Conservation (phyloP, 257 asterid species). For the Cynanchum wilfordii region DNA sequence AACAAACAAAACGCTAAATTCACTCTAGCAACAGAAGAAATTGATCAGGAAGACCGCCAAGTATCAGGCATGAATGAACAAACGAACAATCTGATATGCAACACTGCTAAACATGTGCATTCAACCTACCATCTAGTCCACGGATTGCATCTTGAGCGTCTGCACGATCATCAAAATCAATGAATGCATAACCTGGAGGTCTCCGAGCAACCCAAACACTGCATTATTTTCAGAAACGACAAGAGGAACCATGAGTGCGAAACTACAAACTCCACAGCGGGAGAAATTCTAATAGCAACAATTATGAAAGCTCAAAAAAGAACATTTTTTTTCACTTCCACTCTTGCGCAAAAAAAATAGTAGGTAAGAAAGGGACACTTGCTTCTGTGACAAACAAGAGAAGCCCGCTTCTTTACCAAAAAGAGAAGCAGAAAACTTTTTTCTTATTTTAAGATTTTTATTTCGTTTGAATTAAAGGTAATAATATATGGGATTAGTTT, state of each 20-base stretch:
- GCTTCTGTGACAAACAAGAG: too few species aligned
- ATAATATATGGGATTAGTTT: too few species aligned
- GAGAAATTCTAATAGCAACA: not conserved
- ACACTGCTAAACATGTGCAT: not conserved
- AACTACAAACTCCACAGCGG: not conserved
- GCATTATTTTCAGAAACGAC: not conserved
- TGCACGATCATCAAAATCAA: constrained; percentile 52
- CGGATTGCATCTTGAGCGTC: constrained; percentile 56
- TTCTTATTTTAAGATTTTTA: too few species aligned
- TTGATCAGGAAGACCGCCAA: not conserved
- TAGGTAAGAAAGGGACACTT: too few species aligned
- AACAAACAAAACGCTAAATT: not conserved
- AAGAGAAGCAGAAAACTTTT: too few species aligned
- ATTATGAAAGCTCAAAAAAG: not conserved
- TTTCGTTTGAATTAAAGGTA: too few species aligned
- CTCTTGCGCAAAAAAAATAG: too few species aligned
- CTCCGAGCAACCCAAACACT: constrained; percentile 75
- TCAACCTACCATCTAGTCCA: constrained; percentile 42
- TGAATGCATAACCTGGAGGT: constrained; percentile 65
- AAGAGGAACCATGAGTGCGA: not conserved
- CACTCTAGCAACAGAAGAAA: not conserved
- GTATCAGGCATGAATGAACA: not conserved
- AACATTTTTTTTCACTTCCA: too few species aligned
- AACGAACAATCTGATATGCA: not conserved
- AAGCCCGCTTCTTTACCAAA: too few species aligned